Evolutionary conservation across 192 early-diverging fungal genomes (phyloP), one percentile per base, ranked within the genome.

Genomic region (Coemansia sp.): DNA sequence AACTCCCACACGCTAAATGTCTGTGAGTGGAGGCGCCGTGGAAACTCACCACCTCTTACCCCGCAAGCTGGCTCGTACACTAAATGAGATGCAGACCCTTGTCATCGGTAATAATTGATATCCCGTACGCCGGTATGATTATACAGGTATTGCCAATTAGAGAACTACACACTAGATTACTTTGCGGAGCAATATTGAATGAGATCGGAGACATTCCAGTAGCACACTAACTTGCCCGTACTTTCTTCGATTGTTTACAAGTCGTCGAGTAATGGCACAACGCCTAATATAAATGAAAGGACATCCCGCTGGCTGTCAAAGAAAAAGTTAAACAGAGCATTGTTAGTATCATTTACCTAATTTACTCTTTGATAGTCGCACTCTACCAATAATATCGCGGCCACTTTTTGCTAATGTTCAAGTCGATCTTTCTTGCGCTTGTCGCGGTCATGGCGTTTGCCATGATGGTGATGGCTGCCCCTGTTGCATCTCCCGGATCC

Each of bases 391-490:
- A 42, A 20, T 49, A 57, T 57, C 29, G 10, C 24, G 29, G 20
- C 18, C 33, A 38, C 51, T 67, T 52, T 68, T 46, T 38, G 27
- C 59, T 29, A 44, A 79, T 82, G 79, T 34, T 82, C 52, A 82
- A 70, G 52, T 61, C 79, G 20, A 44, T 68, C 20, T 74, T 76
- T 69, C 33, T 82, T 67, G 79, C 79, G 18, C 64, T 82, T 24
- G 66, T 76, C 27, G 79, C 79, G 31, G 36, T 82, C 51, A 44
- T 77, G 68, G 75, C 75, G 3, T 73, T 76, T 71, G 72, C 68
- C 68, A 82, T 82, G 79, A 74, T 77, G 79, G 79, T 63, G 6
- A 82, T 74, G 79, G 79, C 74, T 4, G 79, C 79, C 11, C 79
- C 79, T 1, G 60, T 63, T 1, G 20, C 70, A 1, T 51, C 66